Evolutionary conservation across 495 filamentous ascomycete genomes (phyloP).

Genomic region (Thermothielavioides terrestris): DNA sequence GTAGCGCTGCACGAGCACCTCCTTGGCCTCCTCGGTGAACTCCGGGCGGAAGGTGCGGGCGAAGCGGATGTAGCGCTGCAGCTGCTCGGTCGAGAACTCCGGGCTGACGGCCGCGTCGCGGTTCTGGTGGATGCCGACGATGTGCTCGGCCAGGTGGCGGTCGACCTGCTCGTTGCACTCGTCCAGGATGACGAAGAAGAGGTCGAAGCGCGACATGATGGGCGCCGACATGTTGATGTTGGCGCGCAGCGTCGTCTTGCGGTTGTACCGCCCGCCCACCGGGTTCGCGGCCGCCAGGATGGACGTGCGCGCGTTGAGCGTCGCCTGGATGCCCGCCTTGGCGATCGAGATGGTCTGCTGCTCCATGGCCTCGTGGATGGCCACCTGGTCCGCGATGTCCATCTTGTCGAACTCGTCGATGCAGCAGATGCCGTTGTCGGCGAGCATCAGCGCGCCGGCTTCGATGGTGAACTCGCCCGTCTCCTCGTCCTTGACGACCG

Average conservation of each 20-base stretch:
- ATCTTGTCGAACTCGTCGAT: conserved; percentile 99
- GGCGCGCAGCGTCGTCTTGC: conserved; percentile 81
- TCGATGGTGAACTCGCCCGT: conserved; percentile 99
- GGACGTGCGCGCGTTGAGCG: conserved; percentile 86
- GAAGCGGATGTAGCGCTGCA: conserved; percentile 96
- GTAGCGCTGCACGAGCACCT: conserved; percentile 81
- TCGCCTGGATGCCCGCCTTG: conserved; percentile 97
- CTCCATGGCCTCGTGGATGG: conserved; percentile 99
- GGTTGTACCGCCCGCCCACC: conserved; percentile 91
- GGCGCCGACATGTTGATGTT: conserved; percentile 98
- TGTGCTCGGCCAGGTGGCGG: conserved; percentile 84
- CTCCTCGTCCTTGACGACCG: conserved; percentile 95
- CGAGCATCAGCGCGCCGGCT: conserved; percentile 95
- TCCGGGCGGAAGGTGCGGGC: conserved; percentile 90
- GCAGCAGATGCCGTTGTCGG: conserved; percentile 92
- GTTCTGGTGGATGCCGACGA: conserved; percentile 87
- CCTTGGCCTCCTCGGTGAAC: conserved; percentile 81
- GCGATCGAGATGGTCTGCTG: conserved; percentile 99
- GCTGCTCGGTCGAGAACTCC: conserved; percentile 90
- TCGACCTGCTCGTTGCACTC: conserved; percentile 91
- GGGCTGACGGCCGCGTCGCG: conserved; percentile 85
- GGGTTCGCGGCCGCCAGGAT: conserved; percentile 97
- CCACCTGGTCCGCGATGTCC: conserved; percentile 95
- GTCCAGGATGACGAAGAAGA: conserved; percentile 97
- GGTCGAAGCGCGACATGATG: conserved; percentile 98